phyloP scores from a whole-genome alignment of 306 rosid genomes.

The Vigna nakashimae region DNA sequence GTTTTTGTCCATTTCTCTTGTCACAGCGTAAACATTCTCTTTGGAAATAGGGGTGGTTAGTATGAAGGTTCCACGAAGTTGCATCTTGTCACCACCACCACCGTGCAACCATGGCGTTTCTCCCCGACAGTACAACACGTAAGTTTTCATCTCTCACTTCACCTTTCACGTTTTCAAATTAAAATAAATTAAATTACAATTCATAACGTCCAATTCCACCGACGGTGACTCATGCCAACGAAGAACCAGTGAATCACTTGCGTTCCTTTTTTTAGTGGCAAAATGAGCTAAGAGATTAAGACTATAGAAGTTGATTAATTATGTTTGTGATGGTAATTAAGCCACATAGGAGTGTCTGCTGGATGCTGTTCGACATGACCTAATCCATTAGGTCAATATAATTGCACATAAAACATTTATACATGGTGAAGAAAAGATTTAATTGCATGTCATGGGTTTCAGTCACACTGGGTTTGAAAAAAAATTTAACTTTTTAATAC shows the following conservation, averaged over 20 bases:
- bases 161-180: slow-evolving; percentile 27
- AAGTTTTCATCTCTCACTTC: slow-evolving; percentile 27
- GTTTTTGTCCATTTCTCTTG: not conserved
- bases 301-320: not conserved
- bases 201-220: slow-evolving; percentile 21
- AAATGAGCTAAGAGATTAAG: not conserved
- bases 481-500: too few relatives aligned
- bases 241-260: not conserved
- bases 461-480: too few relatives aligned
- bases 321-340: slow-evolving; percentile 14
- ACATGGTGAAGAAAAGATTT: too few relatives aligned
- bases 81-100: slow-evolving; percentile 1
- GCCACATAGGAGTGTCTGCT: not conserved
- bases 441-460: not conserved
- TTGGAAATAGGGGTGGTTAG: not conserved
- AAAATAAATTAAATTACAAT: slow-evolving; percentile 9
- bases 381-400: slow-evolving; percentile 9
- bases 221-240: slow-evolving; percentile 40
- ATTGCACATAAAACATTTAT: not conserved
- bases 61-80: slow-evolving; percentile 40
- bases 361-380: slow-evolving; percentile 19
- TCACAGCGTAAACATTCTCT: not conserved
- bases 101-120: not conserved
- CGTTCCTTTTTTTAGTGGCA: slow-evolving; percentile 30
- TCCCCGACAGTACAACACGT: not conserved